Base-by-base conservation (phyloP, 441 rosid species). In the California macrophylla region DNA sequence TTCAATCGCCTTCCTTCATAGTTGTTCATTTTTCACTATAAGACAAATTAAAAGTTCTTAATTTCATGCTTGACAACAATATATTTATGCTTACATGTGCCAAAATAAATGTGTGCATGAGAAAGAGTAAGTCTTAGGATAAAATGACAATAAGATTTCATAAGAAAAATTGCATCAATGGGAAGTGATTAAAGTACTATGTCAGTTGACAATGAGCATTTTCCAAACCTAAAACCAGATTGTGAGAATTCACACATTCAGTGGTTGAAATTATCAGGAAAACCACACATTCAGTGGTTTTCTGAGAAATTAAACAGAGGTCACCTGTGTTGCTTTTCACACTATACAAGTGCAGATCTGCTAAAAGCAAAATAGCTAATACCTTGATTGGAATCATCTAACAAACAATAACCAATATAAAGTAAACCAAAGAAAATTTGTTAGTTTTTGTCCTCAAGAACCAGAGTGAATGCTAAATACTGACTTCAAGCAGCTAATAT, bases 1-100 rank as follows among this genome's bases (percentile, higher is more conserved):
- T 70, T 82, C 72, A 74, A 47, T 65, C 81, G 71, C 70, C 70
- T 80, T 67, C 76, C 75, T 36, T 72, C 86, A 28, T 79, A 78
- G 23, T 82, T 85, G 78, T 81, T 86, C 85, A 79, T 83, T 34
- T 29, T 52, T 36, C 64, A 58, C 64, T 58, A 25, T 12, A 24
- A 58, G 29, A 25, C 24, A 58, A 30, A 58, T 58, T 58, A 58
- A 58, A 58, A 24, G 64, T 1, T 58, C 30, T 23, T 25, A 58
- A 23, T 3, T 24, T 23, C 64, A 58, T 13, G 24, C 64, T 58
- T 58, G 30, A 58, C 30, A 24, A 3, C 24, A 23, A 54, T 13
- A 23, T 9, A 20, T 6, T 50, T 54, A 26, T 54, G 62, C 25
- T 21, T 54, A 42, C n/a, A 7, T 54, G 62, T 21, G 13, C 3